A percentile compares a stretch with the other conserved stretches of the same genome.
phyloP scores from a whole-genome alignment of 306 rosid genomes.

The Hylodesmum podocarpum region DNA sequence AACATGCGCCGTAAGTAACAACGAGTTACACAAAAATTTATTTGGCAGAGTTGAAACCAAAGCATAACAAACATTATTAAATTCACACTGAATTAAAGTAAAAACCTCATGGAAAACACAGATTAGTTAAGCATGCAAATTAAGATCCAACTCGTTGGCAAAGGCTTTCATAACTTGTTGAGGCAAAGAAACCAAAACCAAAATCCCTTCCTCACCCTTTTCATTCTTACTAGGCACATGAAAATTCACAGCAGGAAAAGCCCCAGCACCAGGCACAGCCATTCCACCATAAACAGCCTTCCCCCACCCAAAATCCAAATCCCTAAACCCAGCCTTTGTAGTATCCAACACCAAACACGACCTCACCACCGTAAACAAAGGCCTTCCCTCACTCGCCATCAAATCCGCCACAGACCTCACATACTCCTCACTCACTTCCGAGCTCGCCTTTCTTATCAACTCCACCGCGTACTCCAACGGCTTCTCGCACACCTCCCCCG shows the following conservation, averaged over 20 bases:
- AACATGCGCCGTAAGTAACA: no score
- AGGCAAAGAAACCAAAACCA: conserved; percentile 26
- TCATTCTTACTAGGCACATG: background rate
- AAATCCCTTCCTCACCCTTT: conserved; percentile 17
- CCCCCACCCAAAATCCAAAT: conserved; percentile 32
- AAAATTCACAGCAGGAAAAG: conserved; percentile 10
- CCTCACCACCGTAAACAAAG: conserved; percentile 11
- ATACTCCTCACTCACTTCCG: background rate
- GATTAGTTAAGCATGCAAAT: no score
- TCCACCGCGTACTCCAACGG: background rate
- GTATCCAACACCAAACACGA: conserved; percentile 28
- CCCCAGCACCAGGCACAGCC: conserved; percentile 20
- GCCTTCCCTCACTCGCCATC: conserved; percentile 11
- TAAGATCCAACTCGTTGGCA: conserved; percentile 28
- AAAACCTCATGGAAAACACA: no score
- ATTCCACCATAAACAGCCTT: conserved; percentile 30
- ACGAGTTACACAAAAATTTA: no score
- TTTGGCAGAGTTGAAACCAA: no score
- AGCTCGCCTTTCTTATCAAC: background rate
- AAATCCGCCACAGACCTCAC: conserved; percentile 21
- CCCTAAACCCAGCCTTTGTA: conserved; percentile 11
- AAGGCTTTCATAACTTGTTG: background rate
- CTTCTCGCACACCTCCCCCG: background rate
- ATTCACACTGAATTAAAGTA: no score
- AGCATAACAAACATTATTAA: no score